A percentile compares a stretch with the other conserved stretches of the same genome.
Conservation (phyloP, 495 filamentous ascomycete species). For the Chaetomidium leptoderma region DNA sequence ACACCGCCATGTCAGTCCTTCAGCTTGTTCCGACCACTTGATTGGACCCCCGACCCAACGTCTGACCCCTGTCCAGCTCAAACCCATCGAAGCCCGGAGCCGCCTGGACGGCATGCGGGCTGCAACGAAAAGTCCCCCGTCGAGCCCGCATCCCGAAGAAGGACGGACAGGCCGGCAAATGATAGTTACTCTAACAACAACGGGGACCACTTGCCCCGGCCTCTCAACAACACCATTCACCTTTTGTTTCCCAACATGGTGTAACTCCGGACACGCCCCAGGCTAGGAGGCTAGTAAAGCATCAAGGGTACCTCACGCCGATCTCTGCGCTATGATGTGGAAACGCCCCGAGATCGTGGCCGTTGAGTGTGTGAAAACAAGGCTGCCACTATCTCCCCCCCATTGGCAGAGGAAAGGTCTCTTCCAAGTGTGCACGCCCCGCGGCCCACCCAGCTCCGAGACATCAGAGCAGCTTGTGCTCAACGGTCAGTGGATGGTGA, state of each 20-base stretch:
- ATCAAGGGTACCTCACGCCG: not conserved
- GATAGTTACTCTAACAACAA: not conserved
- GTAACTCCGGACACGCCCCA: constrained; percentile 5
- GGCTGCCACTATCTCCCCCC: not conserved
- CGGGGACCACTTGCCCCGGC: not conserved
- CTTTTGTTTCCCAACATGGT: not conserved
- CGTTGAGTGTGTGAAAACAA: constrained; percentile 10
- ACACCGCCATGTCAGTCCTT: constrained; percentile 23
- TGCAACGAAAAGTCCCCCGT: constrained; percentile 8
- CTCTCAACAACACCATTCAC: not conserved
- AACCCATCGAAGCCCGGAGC: constrained; percentile 32
- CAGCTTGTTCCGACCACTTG: constrained; percentile 23
- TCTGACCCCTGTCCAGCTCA: constrained; percentile 34
- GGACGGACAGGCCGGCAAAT: not conserved
- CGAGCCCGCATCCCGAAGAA: not conserved
- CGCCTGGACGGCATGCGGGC: constrained; percentile 20
- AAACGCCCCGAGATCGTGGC: constrained; percentile 5
- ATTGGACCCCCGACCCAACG: constrained; percentile 23
- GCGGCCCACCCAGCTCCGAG: not conserved
- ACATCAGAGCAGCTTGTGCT: not conserved
- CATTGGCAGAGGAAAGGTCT: not conserved
- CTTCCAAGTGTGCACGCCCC: not conserved
- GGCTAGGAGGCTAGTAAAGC: not conserved
- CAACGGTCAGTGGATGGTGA: constrained; percentile 7
- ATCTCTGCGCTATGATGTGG: not conserved